phyloP scores from a whole-genome alignment of 495 filamentous ascomycete species.

The Hypomontagnella monticulosa region DNA sequence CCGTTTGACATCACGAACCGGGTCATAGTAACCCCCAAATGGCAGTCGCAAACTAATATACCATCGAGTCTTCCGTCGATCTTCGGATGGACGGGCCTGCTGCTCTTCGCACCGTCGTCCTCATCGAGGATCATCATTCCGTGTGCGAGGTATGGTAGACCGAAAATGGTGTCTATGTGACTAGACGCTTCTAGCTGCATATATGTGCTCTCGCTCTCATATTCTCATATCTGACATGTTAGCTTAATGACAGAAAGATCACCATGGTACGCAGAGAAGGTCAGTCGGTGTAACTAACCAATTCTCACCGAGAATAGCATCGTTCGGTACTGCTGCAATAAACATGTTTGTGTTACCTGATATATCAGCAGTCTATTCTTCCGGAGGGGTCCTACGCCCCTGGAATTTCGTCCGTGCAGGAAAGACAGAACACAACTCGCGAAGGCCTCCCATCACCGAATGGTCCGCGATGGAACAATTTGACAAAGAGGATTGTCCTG shows the following conservation, averaged over 20 bases:
- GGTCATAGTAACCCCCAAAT: slow-evolving; percentile 22
- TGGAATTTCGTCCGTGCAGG: slow-evolving; percentile 18
- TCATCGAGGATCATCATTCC: slow-evolving; percentile 22
- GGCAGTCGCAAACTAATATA: slow-evolving; percentile 9
- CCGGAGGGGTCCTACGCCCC: slow-evolving; percentile 19
- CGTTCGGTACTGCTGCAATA: slow-evolving; percentile 28
- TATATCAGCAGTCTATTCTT: slow-evolving; percentile 30
- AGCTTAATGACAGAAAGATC: slow-evolving; percentile 27
- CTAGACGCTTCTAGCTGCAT: slow-evolving; percentile 28
- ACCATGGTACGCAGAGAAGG: slow-evolving; percentile 30
- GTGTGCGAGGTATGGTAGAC: slow-evolving; percentile 27
- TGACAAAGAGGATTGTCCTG: slow-evolving; percentile 21
- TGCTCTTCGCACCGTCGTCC: slow-evolving; percentile 27
- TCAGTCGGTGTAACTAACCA: slow-evolving; percentile 40
- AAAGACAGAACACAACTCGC: slow-evolving; percentile 12
- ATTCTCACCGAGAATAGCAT: slow-evolving; percentile 38
- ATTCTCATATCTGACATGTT: slow-evolving; percentile 30
- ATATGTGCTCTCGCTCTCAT: slow-evolving; percentile 6
- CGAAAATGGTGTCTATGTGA: slow-evolving; percentile 16
- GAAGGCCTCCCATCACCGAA: neutral
- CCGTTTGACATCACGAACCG: slow-evolving; percentile 26
- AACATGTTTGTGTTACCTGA: slow-evolving; percentile 37
- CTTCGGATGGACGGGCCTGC: slow-evolving; percentile 38
- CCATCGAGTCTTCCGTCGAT: slow-evolving; percentile 21
- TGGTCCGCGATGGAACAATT: slow-evolving; percentile 12